Conservation (phyloP, 2,329 filamentous ascomycete species). For the Hypoxylon sp. region DNA sequence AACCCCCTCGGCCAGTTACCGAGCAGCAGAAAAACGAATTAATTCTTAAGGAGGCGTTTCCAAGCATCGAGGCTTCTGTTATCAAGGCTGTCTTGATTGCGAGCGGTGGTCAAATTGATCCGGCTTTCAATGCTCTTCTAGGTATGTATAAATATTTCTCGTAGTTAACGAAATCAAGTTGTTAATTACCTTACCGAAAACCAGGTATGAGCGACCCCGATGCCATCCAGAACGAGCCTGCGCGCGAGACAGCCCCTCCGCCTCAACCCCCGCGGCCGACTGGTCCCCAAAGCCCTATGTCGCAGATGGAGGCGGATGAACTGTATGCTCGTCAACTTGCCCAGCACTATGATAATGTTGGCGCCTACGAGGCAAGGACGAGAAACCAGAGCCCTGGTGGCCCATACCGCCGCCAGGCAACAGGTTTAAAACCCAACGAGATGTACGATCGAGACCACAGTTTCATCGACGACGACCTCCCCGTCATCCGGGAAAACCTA, state of each 20-base stretch:
- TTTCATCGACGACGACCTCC: slow-evolving; percentile 96
- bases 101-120: slow-evolving; percentile 87
- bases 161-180: neutral
- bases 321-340: slow-evolving; percentile 91
- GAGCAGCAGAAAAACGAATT: slow-evolving; percentile 85
- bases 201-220: slow-evolving; percentile 82
- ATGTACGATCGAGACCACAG: slow-evolving; percentile 77
- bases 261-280: slow-evolving; percentile 81
- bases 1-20: slow-evolving; percentile 84
- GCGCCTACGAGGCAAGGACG: slow-evolving; percentile 66
- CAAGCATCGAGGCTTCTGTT: slow-evolving; percentile 78
- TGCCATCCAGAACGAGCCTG: slow-evolving; percentile 63
- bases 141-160: slow-evolving; percentile 60
- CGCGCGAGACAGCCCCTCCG: slow-evolving; percentile 68
- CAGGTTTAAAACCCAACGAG: slow-evolving; percentile 64
- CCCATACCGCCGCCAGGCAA: slow-evolving; percentile 54
- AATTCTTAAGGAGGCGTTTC: slow-evolving; percentile 94
- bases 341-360: slow-evolving; percentile 80
- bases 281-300: slow-evolving; percentile 65
- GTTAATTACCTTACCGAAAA: slow-evolving; percentile 31
- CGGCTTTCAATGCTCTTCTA: slow-evolving; percentile 93
- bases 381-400: slow-evolving; percentile 52
- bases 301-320: slow-evolving; percentile 90
- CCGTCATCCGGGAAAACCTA: slow-evolving; percentile 90
- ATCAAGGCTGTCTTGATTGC: slow-evolving; percentile 89